Evolutionary conservation across 1,139 yeast genomes (phyloP).

Genomic region (Zygotorulaspora mrakii): DNA sequence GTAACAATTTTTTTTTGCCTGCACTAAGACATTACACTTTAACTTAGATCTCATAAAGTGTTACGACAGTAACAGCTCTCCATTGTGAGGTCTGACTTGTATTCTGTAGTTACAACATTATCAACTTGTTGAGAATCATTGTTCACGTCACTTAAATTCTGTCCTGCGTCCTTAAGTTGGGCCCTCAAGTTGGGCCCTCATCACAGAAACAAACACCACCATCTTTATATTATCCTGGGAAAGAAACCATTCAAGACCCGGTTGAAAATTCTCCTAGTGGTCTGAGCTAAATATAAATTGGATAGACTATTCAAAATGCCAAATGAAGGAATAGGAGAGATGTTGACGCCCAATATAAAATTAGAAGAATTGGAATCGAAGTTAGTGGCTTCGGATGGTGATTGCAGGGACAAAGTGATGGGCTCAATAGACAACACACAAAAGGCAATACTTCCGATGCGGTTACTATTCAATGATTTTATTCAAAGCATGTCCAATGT

Average conservation of each 20-base stretch:
- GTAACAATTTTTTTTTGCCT: too few relatives aligned
- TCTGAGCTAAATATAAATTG: background rate
- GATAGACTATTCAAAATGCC: slow-evolving; percentile 7
- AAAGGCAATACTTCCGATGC: slow-evolving; percentile 28
- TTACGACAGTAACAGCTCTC: too few relatives aligned
- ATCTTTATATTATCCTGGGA: too few relatives aligned
- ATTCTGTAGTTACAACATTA: too few relatives aligned
- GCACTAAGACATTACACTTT: too few relatives aligned
- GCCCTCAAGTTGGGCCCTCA: too few relatives aligned
- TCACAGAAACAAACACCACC: too few relatives aligned
- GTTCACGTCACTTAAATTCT: too few relatives aligned
- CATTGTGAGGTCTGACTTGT: too few relatives aligned
- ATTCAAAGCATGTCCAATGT: slow-evolving; percentile 27
- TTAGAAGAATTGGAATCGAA: slow-evolving; percentile 23
- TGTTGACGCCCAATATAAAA: slow-evolving; percentile 14
- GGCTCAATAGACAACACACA: slow-evolving; percentile 18
- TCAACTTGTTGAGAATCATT: too few relatives aligned
- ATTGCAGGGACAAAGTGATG: slow-evolving; percentile 14
- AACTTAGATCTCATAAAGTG: too few relatives aligned
- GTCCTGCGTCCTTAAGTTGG: too few relatives aligned
- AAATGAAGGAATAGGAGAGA: slow-evolving; percentile 11
- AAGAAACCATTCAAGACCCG: background rate
- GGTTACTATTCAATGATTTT: slow-evolving; percentile 31
- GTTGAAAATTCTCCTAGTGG: background rate
- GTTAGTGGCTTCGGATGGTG: slow-evolving; percentile 16